These are phyloP conservation scores for Hyphodiscus sp. DNA, from an alignment of 2,329 filamentous ascomycete genomes.

Conservation along the genomic window DNA sequence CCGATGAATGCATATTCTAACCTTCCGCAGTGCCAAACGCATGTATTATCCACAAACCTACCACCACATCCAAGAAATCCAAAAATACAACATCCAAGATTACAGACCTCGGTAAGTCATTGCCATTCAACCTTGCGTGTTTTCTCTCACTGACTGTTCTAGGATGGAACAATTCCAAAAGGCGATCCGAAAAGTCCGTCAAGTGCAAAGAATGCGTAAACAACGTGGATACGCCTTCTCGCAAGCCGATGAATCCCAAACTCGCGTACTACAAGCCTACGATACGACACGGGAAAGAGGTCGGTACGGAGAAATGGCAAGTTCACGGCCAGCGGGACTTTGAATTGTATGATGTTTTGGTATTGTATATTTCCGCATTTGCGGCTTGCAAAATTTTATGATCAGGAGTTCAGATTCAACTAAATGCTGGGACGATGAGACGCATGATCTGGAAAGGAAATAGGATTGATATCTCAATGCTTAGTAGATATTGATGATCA, in stretches of 20 bases:
- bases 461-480: background rate
- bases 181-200: slow-evolving; percentile 94
- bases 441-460: background rate
- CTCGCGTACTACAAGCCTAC: slow-evolving; percentile 90
- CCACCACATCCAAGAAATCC: slow-evolving; percentile 98
- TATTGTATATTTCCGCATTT: background rate
- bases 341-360: background rate
- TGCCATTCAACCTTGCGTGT: background rate
- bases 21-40: slow-evolving; percentile 56
- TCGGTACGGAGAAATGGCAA: slow-evolving; percentile 87
- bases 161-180: slow-evolving; percentile 99
- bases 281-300: slow-evolving; percentile 92
- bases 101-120: slow-evolving; percentile 78
- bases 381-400: background rate
- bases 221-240: slow-evolving; percentile 98
- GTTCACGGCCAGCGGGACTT: slow-evolving; percentile 20
- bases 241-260: slow-evolving; percentile 94
- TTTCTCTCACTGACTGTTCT: slow-evolving; percentile 18
- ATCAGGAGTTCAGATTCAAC: background rate
- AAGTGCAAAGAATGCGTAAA: slow-evolving; percentile 98
- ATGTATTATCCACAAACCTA: slow-evolving; percentile 97
- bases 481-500: background rate
- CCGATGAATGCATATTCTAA: slow-evolving; percentile 13
- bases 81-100: slow-evolving; percentile 99
- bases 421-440: background rate